Percentiles rank a stretch among this genome's conserved stretches.
Evolutionary conservation across 805 yeast genomes (phyloP).

Genomic region (Zygotorulaspora florentina): DNA sequence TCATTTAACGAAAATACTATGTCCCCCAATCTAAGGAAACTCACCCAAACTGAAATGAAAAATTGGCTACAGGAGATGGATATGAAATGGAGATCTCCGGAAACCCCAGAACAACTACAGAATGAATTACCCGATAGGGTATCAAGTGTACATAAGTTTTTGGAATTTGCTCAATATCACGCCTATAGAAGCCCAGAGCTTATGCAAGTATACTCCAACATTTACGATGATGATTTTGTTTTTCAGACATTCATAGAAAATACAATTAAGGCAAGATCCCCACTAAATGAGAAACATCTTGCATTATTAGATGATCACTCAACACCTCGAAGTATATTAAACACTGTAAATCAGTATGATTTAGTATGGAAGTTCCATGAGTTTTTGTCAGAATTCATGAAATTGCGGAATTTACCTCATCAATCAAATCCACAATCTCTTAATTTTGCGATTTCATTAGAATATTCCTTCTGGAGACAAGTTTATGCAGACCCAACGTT

Average conservation of each 20-base stretch:
- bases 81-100: constrained; percentile 22
- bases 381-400: constrained; percentile 34
- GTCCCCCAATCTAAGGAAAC: constrained; percentile 27
- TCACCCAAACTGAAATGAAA: constrained; percentile 21
- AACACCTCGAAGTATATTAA: constrained; percentile 27
- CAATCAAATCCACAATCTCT: constrained; percentile 14
- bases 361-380: constrained; percentile 43
- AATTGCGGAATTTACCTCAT: constrained; percentile 32
- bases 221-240: constrained; percentile 30
- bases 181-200: constrained; percentile 23
- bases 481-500: constrained; percentile 7
- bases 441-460: constrained; percentile 17
- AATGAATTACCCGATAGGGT: constrained; percentile 21
- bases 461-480: constrained; percentile 14
- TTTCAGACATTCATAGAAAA: constrained; percentile 28
- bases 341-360: constrained; percentile 36
- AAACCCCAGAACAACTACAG: constrained; percentile 2
- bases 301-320: constrained; percentile 16
- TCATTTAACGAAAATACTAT: constrained; percentile 34
- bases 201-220: constrained; percentile 19
- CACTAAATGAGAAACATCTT: constrained; percentile 21
- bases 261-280: constrained; percentile 25
- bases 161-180: constrained; percentile 25
- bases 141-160: constrained; percentile 20
- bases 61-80: constrained; percentile 30